phyloP scores from a whole-genome alignment of 306 rosid genomes.

The Benincasa hispida region DNA sequence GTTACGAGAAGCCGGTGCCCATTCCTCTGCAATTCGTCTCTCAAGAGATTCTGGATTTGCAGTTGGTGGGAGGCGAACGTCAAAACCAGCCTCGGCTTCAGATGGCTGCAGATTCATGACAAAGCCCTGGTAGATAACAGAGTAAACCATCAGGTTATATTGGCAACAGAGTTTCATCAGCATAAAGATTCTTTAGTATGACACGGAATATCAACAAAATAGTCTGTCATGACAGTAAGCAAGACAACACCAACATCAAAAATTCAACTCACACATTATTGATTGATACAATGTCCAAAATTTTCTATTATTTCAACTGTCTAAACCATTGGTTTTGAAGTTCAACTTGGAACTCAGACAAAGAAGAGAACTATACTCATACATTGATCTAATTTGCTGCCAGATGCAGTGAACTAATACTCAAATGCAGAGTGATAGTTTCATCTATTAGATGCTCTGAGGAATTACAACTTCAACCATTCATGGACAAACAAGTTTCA shows the following conservation, averaged over 20 bases:
- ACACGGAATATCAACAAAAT: background rate
- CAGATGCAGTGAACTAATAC: background rate
- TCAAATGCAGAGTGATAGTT: background rate
- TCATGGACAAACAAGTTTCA: background rate
- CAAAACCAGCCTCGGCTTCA: slow-evolving; percentile 97
- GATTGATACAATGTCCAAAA: background rate
- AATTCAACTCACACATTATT: background rate
- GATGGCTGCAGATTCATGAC: slow-evolving; percentile 99
- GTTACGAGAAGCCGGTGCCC: slow-evolving; percentile 66
- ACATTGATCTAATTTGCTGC: background rate
- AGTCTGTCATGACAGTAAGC: background rate
- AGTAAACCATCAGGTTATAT: background rate
- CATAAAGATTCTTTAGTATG: background rate
- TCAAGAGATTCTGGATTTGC: slow-evolving; percentile 25
- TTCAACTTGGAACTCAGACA: background rate
- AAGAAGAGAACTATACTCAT: background rate
- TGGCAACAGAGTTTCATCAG: slow-evolving; percentile 1
- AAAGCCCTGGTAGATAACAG: slow-evolving; percentile 54
- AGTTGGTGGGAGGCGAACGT: slow-evolving; percentile 77
- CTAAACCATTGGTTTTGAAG: background rate
- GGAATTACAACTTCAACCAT: background rate
- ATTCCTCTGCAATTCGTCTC: slow-evolving; percentile 57
- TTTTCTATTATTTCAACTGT: background rate
- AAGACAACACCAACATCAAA: background rate
- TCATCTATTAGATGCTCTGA: background rate